Base-by-base conservation (phyloP, 306 rosid genomes). In the Glycine tomentella region DNA sequence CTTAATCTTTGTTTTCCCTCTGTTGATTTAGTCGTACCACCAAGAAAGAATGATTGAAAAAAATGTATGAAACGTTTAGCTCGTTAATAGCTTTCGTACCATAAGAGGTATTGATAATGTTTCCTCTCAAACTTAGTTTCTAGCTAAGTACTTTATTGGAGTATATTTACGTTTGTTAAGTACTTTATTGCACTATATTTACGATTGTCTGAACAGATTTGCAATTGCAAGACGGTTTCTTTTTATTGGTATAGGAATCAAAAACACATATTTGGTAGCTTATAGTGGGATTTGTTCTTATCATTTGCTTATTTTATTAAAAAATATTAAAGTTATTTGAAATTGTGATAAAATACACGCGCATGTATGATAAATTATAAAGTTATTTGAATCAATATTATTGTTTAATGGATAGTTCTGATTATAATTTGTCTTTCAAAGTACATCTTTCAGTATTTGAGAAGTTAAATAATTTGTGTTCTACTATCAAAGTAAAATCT, bases 21-120 rank as follows among this genome's bases (percentile, higher is more conserved):
- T 13, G 0, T 50, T 59, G 82, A 78, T 50, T 58, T 36, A 36
- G 86, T 65, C 40, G 40, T 66, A 6, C 11, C 50, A 83, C 80
- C 87, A 9, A 33, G 57, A 46, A 78, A 45, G 58, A 67, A 56
- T 65, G 69, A 55, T 70, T 16, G n/a, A 45, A 33, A 46, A 8
- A 9, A 49, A 76, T 16, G 50, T 57, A 46, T 12, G 45, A 68
- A 77, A 36, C 56, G 6, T 62, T 53, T 52, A 56, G 53, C 63
- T 63, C 56, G 46, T 72, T 15, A 9, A 76, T 67, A 33, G 8
- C 48, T 73, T 78, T 72, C 46, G 17, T 46, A 38, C 67, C 58
- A 48, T 4, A 66, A 25, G 20, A 69, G 3, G 38, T 13, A 76
- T 69, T 40, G 11, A 25, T 2, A 17, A 65, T 55, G 25, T 62